Evolutionary conservation across 805 yeast genomes (phyloP).

Genomic region (Ogataea degrootiae): DNA sequence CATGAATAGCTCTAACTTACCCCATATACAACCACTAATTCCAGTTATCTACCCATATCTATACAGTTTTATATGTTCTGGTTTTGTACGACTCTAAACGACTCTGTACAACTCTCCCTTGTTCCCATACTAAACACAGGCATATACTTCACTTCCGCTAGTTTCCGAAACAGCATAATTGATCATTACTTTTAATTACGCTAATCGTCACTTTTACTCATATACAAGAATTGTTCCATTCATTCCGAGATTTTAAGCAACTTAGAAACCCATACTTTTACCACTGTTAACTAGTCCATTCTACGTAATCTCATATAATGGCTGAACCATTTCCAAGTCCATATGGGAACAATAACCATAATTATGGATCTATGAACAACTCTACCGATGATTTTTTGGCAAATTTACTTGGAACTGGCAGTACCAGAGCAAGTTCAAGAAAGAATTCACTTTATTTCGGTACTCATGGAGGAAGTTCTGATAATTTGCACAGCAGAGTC

Average conservation of each 20-base stretch:
- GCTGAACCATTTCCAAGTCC: slow-evolving; percentile 20
- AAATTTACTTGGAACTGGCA: slow-evolving; percentile 8
- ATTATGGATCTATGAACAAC: slow-evolving; percentile 3
- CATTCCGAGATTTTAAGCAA: too few species aligned
- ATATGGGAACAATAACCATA: slow-evolving; percentile 1
- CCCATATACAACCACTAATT: too few species aligned
- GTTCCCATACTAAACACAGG: background rate
- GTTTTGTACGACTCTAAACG: too few species aligned
- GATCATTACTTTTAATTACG: too few species aligned
- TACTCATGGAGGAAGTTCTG: slow-evolving; percentile 5
- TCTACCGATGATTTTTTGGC: slow-evolving; percentile 15
- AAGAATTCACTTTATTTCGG: slow-evolving; percentile 11
- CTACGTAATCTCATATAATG: slow-evolving; percentile 2
- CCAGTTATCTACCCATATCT: too few species aligned
- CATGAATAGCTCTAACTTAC: too few species aligned
- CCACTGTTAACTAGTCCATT: too few species aligned
- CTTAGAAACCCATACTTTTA: too few species aligned
- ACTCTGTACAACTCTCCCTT: background rate
- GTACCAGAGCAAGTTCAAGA: slow-evolving; percentile 5
- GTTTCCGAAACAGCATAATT: too few species aligned
- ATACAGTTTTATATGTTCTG: too few species aligned
- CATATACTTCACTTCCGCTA: background rate
- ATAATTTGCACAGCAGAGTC: slow-evolving; percentile 8
- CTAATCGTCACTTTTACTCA: too few species aligned
- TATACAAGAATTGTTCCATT: too few species aligned